These are phyloP conservation scores for Candolleomyces aberdarensis DNA, from an alignment of 768 basidiomycete species.

Conservation along the genomic window DNA sequence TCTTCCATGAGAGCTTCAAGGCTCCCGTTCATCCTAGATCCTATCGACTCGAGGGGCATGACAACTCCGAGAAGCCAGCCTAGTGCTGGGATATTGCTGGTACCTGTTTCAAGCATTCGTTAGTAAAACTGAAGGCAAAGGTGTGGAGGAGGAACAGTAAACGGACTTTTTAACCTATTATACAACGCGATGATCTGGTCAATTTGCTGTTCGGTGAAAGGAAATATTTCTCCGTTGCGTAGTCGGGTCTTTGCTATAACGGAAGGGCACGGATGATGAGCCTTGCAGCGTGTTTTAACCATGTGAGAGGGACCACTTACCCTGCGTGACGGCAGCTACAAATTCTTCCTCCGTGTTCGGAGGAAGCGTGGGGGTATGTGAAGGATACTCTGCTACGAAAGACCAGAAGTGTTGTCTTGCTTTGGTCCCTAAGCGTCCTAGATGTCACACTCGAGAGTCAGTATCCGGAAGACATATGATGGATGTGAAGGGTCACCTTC, in stretches of 20 bases:
- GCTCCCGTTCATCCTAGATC: slow-evolving; percentile 24
- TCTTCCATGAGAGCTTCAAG: slow-evolving; percentile 32
- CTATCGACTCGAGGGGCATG: slow-evolving; percentile 39
- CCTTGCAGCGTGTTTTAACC: background rate
- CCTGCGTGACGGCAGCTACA: slow-evolving; percentile 26
- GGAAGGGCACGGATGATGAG: background rate
- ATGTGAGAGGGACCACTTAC: slow-evolving; percentile 19
- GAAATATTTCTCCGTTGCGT: slow-evolving; percentile 29
- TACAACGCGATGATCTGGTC: slow-evolving; percentile 37
- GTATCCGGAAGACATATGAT: background rate
- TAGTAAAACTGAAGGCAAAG: background rate
- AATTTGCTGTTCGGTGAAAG: slow-evolving; percentile 34
- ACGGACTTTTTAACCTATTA: slow-evolving; percentile 32
- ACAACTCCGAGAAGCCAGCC: slow-evolving; percentile 42
- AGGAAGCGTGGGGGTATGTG: slow-evolving; percentile 36
- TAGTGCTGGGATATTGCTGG: slow-evolving; percentile 12
- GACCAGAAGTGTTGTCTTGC: slow-evolving; percentile 38
- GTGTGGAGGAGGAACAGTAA: background rate
- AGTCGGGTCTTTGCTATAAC: slow-evolving; percentile 21
- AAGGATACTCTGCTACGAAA: slow-evolving; percentile 40
- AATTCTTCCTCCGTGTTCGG: slow-evolving; percentile 32
- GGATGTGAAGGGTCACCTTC: slow-evolving; percentile 19
- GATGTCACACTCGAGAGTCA: background rate
- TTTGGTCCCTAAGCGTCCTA: slow-evolving; percentile 21
- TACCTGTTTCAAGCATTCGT: background rate